These are phyloP conservation scores for Tricholoma saponaceum DNA, from an alignment of 768 basidiomycete genomes.

Conservation along the genomic window DNA sequence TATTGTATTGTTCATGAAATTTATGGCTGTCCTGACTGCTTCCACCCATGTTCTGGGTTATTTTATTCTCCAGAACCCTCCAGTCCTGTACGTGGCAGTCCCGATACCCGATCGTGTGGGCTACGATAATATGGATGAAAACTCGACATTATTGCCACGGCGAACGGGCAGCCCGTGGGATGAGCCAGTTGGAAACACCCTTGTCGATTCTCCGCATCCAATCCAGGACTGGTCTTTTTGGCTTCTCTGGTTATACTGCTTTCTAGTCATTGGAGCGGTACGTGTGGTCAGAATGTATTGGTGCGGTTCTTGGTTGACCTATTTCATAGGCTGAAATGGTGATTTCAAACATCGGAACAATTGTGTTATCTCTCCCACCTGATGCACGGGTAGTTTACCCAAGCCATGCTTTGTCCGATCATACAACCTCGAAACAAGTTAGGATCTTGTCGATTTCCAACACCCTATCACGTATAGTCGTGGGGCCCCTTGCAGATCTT, in stretches of 20 bases:
- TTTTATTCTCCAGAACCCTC: conserved; percentile 30
- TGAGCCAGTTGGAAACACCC: neutral
- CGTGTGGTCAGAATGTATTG: conserved; percentile 24
- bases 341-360: conserved; percentile 77
- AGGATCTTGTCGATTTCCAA: conserved; percentile 67
- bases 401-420: conserved; percentile 21
- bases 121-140: conserved; percentile 20
- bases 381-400: conserved; percentile 12
- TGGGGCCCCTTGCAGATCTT: conserved; percentile 70
- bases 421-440: conserved; percentile 60
- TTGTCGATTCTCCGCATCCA: conserved; percentile 31
- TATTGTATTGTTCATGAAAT: conserved; percentile 46
- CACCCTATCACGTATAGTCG: conserved; percentile 62
- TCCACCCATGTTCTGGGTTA: conserved; percentile 52
- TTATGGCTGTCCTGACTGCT: conserved; percentile 53
- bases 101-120: neutral
- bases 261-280: conserved; percentile 65
- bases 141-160: conserved; percentile 25
- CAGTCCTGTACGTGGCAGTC: neutral
- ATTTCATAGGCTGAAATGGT: conserved; percentile 67
- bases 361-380: conserved; percentile 59
- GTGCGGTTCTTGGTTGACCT: neutral
- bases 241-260: conserved; percentile 49
- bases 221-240: conserved; percentile 59
- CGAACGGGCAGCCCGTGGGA: neutral